A percentile compares a stretch with the other conserved stretches of the same genome.
Conservation (phyloP, 2,329 filamentous ascomycete genomes). For the Phialophora chinensis region DNA sequence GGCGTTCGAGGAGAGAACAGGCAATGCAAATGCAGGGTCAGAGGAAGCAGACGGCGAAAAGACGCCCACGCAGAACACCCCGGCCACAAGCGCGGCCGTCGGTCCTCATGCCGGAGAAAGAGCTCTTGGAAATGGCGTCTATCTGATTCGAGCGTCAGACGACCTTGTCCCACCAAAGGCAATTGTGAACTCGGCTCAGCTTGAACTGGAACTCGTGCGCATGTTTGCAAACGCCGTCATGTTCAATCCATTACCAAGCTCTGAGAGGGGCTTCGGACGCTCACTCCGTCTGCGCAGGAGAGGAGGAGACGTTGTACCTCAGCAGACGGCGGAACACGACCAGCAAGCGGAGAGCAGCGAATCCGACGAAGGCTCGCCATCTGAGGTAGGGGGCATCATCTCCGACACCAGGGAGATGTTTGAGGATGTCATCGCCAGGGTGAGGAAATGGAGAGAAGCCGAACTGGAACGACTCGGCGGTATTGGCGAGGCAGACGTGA, state of each 20-base stretch:
- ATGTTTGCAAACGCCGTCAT: conserved; percentile 99
- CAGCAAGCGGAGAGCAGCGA: conserved; percentile 47
- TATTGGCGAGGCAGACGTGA: conserved; percentile 10
- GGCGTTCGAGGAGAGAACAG: conserved; percentile 31
- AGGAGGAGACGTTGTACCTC: conserved; percentile 48
- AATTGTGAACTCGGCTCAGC: conserved; percentile 90
- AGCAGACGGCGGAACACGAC: conserved; percentile 47
- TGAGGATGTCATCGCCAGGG: conserved; percentile 78
- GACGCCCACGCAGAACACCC: conserved; percentile 17
- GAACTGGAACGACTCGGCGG: conserved; percentile 55
- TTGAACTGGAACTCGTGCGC: conserved; percentile 90
- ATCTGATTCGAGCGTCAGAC: conserved; percentile 62
- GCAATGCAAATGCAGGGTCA: not conserved
- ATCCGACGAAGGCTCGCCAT: conserved; percentile 61
- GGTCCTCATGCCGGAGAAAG: conserved; percentile 21
- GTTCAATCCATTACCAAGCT: conserved; percentile 82
- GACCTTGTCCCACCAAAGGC: conserved; percentile 84
- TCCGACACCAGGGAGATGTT: conserved; percentile 90
- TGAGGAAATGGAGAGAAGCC: conserved; percentile 76
- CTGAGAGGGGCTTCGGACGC: conserved; percentile 69
- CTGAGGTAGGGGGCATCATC: conserved; percentile 84
- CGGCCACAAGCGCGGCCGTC: not conserved
- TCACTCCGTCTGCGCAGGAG: conserved; percentile 54
- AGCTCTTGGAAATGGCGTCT: conserved; percentile 49
- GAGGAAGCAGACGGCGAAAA: conserved; percentile 56